A percentile compares a stretch with the other conserved stretches of the same genome.
These are phyloP conservation scores for Auriscalpium microsporum DNA, from an alignment of 768 basidiomycete genomes.

Conservation along the genomic window DNA sequence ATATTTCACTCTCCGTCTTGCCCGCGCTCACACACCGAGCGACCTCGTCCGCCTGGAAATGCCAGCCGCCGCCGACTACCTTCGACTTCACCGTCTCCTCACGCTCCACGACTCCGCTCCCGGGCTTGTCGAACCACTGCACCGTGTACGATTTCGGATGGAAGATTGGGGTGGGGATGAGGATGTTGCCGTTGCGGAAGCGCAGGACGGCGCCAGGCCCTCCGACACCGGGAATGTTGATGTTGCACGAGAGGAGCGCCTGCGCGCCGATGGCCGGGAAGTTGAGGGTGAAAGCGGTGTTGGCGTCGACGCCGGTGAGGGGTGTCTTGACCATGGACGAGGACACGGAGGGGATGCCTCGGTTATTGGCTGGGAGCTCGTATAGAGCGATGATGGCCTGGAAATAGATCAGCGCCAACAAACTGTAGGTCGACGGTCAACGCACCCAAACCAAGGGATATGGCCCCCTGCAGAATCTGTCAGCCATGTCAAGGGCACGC, in stretches of 20 bases:
- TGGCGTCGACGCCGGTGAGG: conserved; percentile 70
- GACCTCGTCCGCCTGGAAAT: conserved; percentile 86
- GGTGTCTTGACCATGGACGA: conserved; percentile 74
- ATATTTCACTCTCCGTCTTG: conserved; percentile 62
- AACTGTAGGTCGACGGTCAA: background rate
- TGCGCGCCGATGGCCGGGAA: conserved; percentile 64
- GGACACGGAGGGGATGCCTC: conserved; percentile 46
- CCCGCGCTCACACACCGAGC: conserved; percentile 69
- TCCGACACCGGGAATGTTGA: conserved; percentile 36
- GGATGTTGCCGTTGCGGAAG: conserved; percentile 65
- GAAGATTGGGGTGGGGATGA: conserved; percentile 57
- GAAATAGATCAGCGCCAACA: background rate
- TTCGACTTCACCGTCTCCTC: conserved; percentile 51
- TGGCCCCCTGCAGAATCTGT: conserved; percentile 45
- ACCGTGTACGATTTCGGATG: conserved; percentile 60
- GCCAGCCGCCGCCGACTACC: conserved; percentile 42
- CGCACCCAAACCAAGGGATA: conserved; percentile 76
- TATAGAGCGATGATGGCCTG: conserved; percentile 74
- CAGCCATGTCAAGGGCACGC: too few relatives aligned
- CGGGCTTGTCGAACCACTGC: conserved; percentile 44
- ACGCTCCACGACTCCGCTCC: conserved; percentile 32
- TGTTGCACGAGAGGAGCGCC: conserved; percentile 64
- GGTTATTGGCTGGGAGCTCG: conserved; percentile 69
- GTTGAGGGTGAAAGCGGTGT: conserved; percentile 65
- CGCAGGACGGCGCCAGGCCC: conserved; percentile 57